These are phyloP conservation scores for Medicago arabica DNA, from an alignment of 306 rosid species.

Conservation along the genomic window DNA sequence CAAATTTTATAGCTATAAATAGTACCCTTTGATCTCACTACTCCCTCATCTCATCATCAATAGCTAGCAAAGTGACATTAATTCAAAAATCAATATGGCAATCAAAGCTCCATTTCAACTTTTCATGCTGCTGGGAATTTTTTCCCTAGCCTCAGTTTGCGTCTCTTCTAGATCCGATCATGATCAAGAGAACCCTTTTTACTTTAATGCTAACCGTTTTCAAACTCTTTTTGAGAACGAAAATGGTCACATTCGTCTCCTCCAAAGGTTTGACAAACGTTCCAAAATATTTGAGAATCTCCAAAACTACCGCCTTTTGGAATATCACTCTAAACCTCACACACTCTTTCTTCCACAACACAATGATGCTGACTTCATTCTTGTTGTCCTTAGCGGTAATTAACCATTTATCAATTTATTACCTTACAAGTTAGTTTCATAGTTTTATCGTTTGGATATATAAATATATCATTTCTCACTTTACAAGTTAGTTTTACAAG, in stretches of 20 bases:
- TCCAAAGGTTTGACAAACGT: constrained; percentile 23
- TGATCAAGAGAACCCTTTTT: constrained; percentile 31
- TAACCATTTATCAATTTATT: neutral
- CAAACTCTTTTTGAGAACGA: constrained; percentile 16
- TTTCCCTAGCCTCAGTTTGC: neutral
- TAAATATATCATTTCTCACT: too few species aligned
- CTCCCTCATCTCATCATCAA: constrained; percentile 4
- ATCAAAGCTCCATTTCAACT: neutral
- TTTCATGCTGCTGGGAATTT: neutral
- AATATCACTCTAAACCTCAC: constrained; percentile 22
- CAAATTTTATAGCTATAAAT: constrained; percentile 23
- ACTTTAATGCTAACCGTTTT: neutral
- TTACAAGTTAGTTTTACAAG: too few species aligned
- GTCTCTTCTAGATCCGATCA: neutral
- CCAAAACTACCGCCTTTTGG: neutral
- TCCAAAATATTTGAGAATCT: constrained; percentile 14
- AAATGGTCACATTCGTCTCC: constrained; percentile 38
- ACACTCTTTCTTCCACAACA: constrained; percentile 41
- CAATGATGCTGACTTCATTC: constrained; percentile 40
- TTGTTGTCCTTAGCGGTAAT: constrained; percentile 24
- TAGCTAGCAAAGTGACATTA: neutral
- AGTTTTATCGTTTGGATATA: too few species aligned
- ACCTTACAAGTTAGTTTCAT: too few species aligned
- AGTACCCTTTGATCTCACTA: neutral
- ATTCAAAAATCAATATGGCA: neutral